phyloP scores from a whole-genome alignment of 2,329 filamentous ascomycete species.

The Sporothrix globosa region DNA sequence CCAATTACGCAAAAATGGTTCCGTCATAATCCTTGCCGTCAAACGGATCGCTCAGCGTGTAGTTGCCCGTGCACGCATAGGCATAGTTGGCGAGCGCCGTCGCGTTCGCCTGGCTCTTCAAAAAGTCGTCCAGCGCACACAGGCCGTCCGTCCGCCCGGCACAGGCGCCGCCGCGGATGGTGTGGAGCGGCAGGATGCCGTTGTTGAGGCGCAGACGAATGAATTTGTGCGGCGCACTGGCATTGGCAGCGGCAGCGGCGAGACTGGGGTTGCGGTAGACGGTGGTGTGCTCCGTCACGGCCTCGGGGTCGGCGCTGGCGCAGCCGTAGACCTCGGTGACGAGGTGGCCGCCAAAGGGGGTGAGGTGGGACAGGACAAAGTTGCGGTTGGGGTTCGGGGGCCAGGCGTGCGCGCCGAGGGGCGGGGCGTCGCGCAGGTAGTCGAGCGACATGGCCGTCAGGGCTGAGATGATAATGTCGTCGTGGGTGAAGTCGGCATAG shows the following conservation, averaged over 20 bases:
- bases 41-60: slow-evolving; percentile 46
- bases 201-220: slow-evolving; percentile 55
- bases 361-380: slow-evolving; percentile 55
- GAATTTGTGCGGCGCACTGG: slow-evolving; percentile 48
- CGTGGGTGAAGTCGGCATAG: slow-evolving; percentile 58
- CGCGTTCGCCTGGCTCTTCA: slow-evolving; percentile 47
- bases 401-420: slow-evolving; percentile 43
- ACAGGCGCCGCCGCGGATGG: slow-evolving; percentile 53
- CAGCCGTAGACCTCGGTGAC: slow-evolving; percentile 61
- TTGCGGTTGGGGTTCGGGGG: slow-evolving; percentile 50
- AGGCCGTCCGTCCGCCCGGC: slow-evolving; percentile 50
- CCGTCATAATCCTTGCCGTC: slow-evolving; percentile 51
- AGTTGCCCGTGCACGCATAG: slow-evolving; percentile 54
- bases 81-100: slow-evolving; percentile 50
- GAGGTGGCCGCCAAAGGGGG: slow-evolving; percentile 59
- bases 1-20: slow-evolving; percentile 39
- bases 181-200: slow-evolving; percentile 52
- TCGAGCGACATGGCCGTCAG: slow-evolving; percentile 58
- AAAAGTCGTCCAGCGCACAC: slow-evolving; percentile 49
- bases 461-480: slow-evolving; percentile 55
- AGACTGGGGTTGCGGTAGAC: slow-evolving; percentile 48
- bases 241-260: slow-evolving; percentile 44
- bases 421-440: slow-evolving; percentile 55
- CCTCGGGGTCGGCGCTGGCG: slow-evolving; percentile 45
- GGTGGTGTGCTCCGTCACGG: slow-evolving; percentile 46